phyloP scores from a whole-genome alignment of 768 basidiomycete species.

The Suillus variegatus region DNA sequence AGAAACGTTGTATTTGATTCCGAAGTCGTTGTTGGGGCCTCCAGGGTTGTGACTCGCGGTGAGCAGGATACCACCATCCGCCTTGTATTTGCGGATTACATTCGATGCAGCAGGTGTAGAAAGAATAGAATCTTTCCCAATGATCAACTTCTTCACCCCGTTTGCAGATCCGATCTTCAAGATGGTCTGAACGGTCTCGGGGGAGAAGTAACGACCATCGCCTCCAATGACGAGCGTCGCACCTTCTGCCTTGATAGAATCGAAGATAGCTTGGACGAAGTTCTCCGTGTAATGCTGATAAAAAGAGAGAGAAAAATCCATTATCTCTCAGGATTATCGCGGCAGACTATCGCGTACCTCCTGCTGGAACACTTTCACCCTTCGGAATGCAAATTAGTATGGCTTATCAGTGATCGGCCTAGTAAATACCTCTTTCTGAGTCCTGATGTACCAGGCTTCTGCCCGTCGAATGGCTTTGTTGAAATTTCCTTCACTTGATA shows the following conservation, averaged over 20 bases:
- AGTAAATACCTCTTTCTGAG: conserved; percentile 81
- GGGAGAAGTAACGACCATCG: conserved; percentile 92
- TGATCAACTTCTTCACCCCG: conserved; percentile 87
- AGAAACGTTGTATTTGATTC: conserved; percentile 98
- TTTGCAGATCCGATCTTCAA: conserved; percentile 94
- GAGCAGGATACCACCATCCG: conserved; percentile 93
- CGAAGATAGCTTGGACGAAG: conserved; percentile 92
- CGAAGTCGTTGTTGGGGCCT: conserved; percentile 97
- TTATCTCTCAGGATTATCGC: conserved; percentile 16
- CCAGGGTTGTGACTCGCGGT: conserved; percentile 99
- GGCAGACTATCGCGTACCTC: conserved; percentile 51
- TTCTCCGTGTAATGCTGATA: conserved; percentile 96
- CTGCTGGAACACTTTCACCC: conserved; percentile 98
- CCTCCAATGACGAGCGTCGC: conserved; percentile 94
- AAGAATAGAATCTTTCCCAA: conserved; percentile 88
- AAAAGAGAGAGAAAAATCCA: conserved; percentile 11
- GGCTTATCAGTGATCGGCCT: conserved; percentile 17
- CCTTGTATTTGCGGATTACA: conserved; percentile 94
- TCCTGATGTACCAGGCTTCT: conserved; percentile 98
- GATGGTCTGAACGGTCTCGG: conserved; percentile 87
- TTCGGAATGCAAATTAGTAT: conserved; percentile 35
- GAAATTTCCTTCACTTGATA: conserved; percentile 61
- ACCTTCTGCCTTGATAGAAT: conserved; percentile 80
- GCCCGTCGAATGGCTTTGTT: conserved; percentile 89
- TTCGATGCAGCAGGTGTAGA: conserved; percentile 98